Evolutionary conservation across 805 yeast genomes (phyloP).

Genomic region (Yarrowia sp.): DNA sequence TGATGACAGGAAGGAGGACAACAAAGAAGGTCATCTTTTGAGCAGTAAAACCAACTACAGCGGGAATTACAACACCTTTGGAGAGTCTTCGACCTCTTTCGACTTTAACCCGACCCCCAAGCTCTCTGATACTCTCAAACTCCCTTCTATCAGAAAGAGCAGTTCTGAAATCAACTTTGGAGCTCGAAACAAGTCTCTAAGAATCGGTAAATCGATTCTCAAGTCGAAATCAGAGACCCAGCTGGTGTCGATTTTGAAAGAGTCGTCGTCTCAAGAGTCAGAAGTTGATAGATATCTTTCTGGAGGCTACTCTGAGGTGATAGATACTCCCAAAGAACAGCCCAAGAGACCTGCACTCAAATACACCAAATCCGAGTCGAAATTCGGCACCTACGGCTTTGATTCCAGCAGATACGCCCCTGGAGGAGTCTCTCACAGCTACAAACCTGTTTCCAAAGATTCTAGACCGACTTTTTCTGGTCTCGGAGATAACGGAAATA

Average conservation of each 20-base stretch:
- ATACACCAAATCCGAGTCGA: neutral
- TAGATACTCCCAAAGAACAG: neutral
- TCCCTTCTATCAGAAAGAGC: neutral
- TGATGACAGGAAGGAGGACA: neutral
- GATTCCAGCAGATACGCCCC: neutral
- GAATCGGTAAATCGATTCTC: neutral
- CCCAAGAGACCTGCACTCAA: neutral
- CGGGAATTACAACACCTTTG: neutral
- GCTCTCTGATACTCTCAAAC: neutral
- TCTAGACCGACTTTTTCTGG: too few relatives aligned
- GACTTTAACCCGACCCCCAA: neutral
- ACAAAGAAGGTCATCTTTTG: neutral
- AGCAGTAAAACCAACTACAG: neutral
- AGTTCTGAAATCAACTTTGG: neutral
- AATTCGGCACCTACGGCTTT: neutral
- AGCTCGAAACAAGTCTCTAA: too few relatives aligned
- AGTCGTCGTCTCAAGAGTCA: neutral
- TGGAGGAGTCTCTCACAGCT: neutral
- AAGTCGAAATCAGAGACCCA: constrained; percentile 1
- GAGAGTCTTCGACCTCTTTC: neutral
- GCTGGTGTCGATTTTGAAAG: neutral
- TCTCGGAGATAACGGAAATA: neutral
- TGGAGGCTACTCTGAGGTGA: neutral
- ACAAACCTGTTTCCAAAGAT: neutral
- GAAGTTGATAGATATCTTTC: neutral